phyloP scores from a whole-genome alignment of 73 alveolate species.

The Paramecium biaurelia region DNA sequence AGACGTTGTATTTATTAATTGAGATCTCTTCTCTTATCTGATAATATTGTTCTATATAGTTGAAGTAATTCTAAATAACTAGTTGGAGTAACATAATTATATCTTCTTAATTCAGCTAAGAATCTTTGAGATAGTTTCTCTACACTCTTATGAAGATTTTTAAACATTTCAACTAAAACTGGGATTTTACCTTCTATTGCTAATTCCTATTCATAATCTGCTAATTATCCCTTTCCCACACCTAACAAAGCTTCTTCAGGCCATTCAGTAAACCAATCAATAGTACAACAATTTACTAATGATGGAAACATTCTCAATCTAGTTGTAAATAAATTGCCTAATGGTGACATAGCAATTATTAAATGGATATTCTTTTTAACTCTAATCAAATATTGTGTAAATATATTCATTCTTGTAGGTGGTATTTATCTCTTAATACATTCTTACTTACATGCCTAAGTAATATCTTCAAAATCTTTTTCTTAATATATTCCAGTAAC shows the following conservation, averaged over 20 bases:
- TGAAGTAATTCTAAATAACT: slow-evolving; percentile 89
- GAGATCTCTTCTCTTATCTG: slow-evolving; percentile 89
- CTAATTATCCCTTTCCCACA: slow-evolving; percentile 81
- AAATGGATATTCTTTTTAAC: slow-evolving; percentile 96
- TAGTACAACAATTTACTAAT: slow-evolving; percentile 95
- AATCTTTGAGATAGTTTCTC: slow-evolving; percentile 65
- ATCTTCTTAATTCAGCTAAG: slow-evolving; percentile 70
- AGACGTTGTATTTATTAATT: slow-evolving; percentile 84
- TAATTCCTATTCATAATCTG: slow-evolving; percentile 74
- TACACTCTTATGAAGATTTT: slow-evolving; percentile 77
- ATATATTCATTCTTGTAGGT: slow-evolving; percentile 63
- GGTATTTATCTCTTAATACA: slow-evolving; percentile 55
- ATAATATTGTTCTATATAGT: slow-evolving; percentile 82
- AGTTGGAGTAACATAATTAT: slow-evolving; percentile 94
- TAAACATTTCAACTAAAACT: slow-evolving; percentile 76
- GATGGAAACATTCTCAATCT: slow-evolving; percentile 99
- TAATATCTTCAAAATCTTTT: slow-evolving; percentile 62
- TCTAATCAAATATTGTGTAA: slow-evolving; percentile 76
- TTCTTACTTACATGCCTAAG: slow-evolving; percentile 56
- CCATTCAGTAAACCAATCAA: slow-evolving; percentile 99
- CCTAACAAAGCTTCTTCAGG: slow-evolving; percentile 90
- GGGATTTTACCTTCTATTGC: slow-evolving; percentile 68
- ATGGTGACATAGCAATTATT: slow-evolving; percentile 98
- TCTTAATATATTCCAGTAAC: slow-evolving; percentile 92
- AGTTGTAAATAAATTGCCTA: slow-evolving; percentile 96